Percentiles rank a stretch among this genome's conserved stretches.
These are phyloP conservation scores for Carex pumila DNA, from an alignment of 176 grass and related monocot species.

Conservation along the genomic window DNA sequence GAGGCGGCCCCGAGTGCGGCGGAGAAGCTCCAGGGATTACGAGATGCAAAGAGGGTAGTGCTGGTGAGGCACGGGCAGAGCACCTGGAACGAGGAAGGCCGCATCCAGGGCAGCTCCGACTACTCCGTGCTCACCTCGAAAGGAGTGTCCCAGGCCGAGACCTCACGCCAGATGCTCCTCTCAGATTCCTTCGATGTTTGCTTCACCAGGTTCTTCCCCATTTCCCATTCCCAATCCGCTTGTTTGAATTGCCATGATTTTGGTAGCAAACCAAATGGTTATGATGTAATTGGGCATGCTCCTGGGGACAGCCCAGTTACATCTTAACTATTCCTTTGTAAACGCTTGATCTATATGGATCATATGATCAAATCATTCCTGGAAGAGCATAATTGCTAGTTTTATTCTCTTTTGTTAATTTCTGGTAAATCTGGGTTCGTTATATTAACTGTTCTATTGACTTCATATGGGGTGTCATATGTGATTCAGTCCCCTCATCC, in stretches of 20 bases:
- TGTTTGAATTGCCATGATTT: not conserved
- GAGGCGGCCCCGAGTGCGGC: not conserved
- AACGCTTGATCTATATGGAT: not conserved
- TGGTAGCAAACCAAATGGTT: not conserved
- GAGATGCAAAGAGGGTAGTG: slow-evolving; percentile 74
- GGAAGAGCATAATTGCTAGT: not conserved
- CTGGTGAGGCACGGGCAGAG: slow-evolving; percentile 97
- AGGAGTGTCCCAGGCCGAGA: slow-evolving; percentile 82
- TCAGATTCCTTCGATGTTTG: slow-evolving; percentile 78
- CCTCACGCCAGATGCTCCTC: slow-evolving; percentile 77
- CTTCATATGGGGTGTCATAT: slow-evolving; percentile 14
- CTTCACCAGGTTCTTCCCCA: slow-evolving; percentile 57
- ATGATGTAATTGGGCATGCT: not conserved
- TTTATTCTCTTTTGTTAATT: not conserved
- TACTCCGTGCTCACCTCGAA: slow-evolving; percentile 74
- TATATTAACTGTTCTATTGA: slow-evolving; percentile 10
- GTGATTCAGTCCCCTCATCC: slow-evolving; percentile 52
- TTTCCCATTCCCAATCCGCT: not conserved
- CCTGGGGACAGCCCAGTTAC: not conserved
- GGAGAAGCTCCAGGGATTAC: slow-evolving; percentile 25
- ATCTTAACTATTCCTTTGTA: not conserved
- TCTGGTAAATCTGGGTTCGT: not conserved
- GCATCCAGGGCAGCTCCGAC: slow-evolving; percentile 96
- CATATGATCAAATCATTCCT: not conserved
- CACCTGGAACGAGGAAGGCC: slow-evolving; percentile 92